Conservation (phyloP, 1,139 yeast genomes). For the Blastobotrys apis region DNA sequence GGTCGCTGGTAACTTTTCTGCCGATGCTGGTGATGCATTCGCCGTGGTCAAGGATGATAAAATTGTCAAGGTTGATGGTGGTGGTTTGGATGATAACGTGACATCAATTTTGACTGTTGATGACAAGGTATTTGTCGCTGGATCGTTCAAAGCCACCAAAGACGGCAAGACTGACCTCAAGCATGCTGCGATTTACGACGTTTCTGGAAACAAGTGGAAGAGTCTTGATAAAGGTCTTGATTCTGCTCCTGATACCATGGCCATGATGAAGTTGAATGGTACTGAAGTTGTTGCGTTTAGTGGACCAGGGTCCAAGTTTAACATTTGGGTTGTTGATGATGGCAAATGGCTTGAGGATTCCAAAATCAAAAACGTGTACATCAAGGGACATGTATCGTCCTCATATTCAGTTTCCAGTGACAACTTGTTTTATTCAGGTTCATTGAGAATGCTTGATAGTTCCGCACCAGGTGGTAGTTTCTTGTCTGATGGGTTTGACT, state of each 20-base stretch:
- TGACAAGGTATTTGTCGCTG: slow-evolving; percentile 34
- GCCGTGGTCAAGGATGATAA: slow-evolving; percentile 17
- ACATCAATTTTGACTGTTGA: slow-evolving; percentile 26
- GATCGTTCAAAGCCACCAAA: slow-evolving; percentile 38
- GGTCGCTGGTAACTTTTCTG: slow-evolving; percentile 50
- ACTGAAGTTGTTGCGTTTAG: slow-evolving; percentile 40
- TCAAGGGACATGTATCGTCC: slow-evolving; percentile 25
- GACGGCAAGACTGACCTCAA: slow-evolving; percentile 28
- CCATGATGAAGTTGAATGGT: slow-evolving; percentile 26
- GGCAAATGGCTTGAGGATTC: slow-evolving; percentile 29
- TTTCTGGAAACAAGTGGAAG: slow-evolving; percentile 24
- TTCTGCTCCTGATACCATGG: slow-evolving; percentile 28
- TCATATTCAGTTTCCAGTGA: slow-evolving; percentile 13
- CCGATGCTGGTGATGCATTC: slow-evolving; percentile 28
- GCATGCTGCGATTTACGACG: slow-evolving; percentile 30
- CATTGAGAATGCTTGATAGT: slow-evolving; percentile 23
- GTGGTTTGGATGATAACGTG: slow-evolving; percentile 42
- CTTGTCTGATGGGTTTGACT: slow-evolving; percentile 25
- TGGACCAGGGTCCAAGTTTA: slow-evolving; percentile 27
- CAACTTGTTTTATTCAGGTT: slow-evolving; percentile 25
- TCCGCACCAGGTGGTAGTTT: slow-evolving; percentile 29
- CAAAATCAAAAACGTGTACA: slow-evolving; percentile 15
- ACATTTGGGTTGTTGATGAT: slow-evolving; percentile 29
- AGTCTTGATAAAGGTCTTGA: slow-evolving; percentile 29
- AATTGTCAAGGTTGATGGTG: slow-evolving; percentile 20